Base-by-base conservation (phyloP, 2,329 filamentous ascomycete genomes). In the Passalora sequoiae region DNA sequence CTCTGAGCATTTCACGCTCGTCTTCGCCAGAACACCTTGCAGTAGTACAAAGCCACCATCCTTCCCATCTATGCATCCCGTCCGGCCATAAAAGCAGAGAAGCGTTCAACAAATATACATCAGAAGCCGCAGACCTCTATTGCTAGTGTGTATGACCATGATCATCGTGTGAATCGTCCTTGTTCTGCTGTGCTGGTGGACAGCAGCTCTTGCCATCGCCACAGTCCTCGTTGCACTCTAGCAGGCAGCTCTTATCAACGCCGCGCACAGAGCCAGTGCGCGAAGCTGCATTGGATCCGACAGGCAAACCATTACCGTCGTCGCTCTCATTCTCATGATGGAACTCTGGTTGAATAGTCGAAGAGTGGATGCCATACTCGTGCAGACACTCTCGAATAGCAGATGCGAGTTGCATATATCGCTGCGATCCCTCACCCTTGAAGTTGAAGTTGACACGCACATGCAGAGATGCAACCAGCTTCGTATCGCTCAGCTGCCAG, bases 401-500 rank as follows among this genome's bases (percentile, higher is more conserved):
- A 46, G 80, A 81, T 15, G 91, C 88, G 28, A 98, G 77, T 51
- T 83, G 77, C 91, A 98, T 98, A 69, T 97, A 98, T 59, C 83
- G 81, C 42, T 77, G 76, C 0, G 76, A 79, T 30, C 84, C 48
- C 55, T 89, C 80, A 37, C 85, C 86, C 61, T 89, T 83, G 65
- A 94, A 89, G 55, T 89, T 86, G 64, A 94, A 95, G 35, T 83
- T 81, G 16, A 98, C 84, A 64, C 95, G 88, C 32, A 98, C 83
- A 62, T 98, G 92, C 67, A 98, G 79, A 8, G 86, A 92, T 9
- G 92, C 91, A 27, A 98, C 84, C 24, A 95, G 75, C 71, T 96
- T 95, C 40, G 89, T 92, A 62, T 97, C 91, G 12, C 86, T 94
- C 24, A 98, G 77, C 66, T 97, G 91, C 92, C 92, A 98, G 50